These are phyloP conservation scores for Filobasidium floriforme DNA, from an alignment of 768 basidiomycete species.

Conservation along the genomic window DNA sequence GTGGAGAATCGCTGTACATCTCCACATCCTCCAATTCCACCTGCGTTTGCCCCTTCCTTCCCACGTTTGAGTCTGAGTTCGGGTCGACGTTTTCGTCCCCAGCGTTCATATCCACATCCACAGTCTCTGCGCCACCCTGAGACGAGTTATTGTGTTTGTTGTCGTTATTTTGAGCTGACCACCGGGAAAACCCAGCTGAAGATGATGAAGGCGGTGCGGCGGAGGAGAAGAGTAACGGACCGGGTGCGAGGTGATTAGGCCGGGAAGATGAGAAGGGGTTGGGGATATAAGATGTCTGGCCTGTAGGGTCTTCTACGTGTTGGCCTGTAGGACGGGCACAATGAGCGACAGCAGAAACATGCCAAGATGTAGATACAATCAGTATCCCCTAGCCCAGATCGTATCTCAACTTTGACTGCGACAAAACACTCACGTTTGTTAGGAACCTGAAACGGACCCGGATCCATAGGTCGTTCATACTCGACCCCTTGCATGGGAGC, in stretches of 20 bases:
- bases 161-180: no score
- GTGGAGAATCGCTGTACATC: slow-evolving; percentile 22
- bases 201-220: not conserved
- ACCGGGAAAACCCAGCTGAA: not conserved
- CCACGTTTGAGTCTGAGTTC: not conserved
- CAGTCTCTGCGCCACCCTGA: not conserved
- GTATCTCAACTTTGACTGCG: no score
- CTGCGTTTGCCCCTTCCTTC: not conserved
- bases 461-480: slow-evolving; percentile 19
- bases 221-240: slow-evolving; percentile 16
- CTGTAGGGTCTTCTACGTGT: slow-evolving; percentile 18
- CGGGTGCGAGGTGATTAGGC: slow-evolving; percentile 5
- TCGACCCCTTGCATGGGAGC: slow-evolving; percentile 22
- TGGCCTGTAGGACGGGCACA: no score
- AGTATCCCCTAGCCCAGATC: no score
- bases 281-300: slow-evolving; percentile 17
- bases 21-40: slow-evolving; percentile 18
- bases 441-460: slow-evolving; percentile 19
- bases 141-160: not conserved
- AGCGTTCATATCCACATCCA: no score
- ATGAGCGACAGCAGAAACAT: not conserved
- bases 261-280: slow-evolving; percentile 6
- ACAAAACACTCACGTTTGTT: slow-evolving; percentile 18
- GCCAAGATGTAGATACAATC: not conserved
- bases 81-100: slow-evolving; percentile 2